Evolutionary conservation across 2,329 filamentous ascomycete genomes (phyloP), one percentile per base, ranked within the genome.

Genomic region (Monilinia fructicola): DNA sequence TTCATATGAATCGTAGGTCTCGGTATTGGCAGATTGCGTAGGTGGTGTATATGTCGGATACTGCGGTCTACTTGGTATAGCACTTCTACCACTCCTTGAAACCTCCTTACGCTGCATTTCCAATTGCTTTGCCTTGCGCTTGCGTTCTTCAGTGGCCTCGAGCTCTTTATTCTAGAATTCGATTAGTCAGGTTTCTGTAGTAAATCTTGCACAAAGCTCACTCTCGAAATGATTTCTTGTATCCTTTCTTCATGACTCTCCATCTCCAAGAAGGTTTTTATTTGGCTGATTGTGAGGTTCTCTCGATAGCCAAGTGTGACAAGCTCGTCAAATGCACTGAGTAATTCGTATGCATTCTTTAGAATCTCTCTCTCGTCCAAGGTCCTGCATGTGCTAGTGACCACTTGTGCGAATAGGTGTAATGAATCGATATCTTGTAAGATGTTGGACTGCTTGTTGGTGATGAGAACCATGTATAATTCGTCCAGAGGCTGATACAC

Each of bases 221-320:
- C 91, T 78, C 92, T 85, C 69, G 93, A 92, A 76, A 97, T 97
- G 70, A 97, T 99, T 77, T 97, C 95, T 79, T 99, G 95, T 73
- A 99, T 98, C 77, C 95, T 89, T 84, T 99, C 95, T 80, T 99
- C 96, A 76, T 99, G 95, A 79, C 90, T 95, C 80, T 99, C 95
- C 95, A 99, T 99, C 77, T 98, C 96, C 73, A 99, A 80, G 84
- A 99, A 99, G 2, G 95, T 97, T 85, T 96, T 97, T 83, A 99
- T 99, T 81, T 99, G 96, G 79, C 89, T 92, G 74, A 99, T 87
- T 31, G 94, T 96, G 73, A 99, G 82, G 79, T 99, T 99, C 82
- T 99, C 95, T 76, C 95, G 83, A 81, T 99, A 98, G 16, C 95
- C 95, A 70, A 97, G 83, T 0, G 94, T 97, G 68, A 99, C 94